Evolutionary conservation across 306 rosid species (phyloP).

Genomic region (Crotalaria pallida): DNA sequence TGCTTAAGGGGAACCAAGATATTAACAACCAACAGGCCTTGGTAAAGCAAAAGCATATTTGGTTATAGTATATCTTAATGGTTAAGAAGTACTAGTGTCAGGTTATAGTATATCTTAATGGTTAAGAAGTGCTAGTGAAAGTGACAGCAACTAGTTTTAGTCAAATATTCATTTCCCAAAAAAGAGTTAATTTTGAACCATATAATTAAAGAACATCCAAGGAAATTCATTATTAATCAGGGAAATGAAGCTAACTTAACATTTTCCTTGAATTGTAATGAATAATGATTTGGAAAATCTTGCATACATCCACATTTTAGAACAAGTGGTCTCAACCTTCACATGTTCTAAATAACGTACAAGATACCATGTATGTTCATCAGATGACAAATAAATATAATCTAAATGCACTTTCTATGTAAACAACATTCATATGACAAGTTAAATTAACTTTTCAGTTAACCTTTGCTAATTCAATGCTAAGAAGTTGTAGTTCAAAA

Average conservation of each 20-base stretch:
- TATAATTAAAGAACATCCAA: background rate
- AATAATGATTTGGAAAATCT: background rate
- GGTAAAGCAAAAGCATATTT: too few species aligned
- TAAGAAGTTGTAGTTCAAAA: background rate
- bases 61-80: too few species aligned
- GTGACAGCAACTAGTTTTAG: too few species aligned
- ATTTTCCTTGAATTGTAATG: background rate
- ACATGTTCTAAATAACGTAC: background rate
- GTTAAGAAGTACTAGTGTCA: too few species aligned
- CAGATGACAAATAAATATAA: background rate
- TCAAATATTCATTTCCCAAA: background rate
- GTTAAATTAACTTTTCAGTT: background rate
- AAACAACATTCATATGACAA: background rate
- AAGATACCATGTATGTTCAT: background rate
- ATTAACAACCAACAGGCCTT: too few species aligned
- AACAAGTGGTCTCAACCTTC: background rate
- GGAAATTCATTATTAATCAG: background rate
- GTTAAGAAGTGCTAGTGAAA: too few species aligned
- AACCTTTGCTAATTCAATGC: background rate
- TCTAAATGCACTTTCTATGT: background rate
- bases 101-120: too few species aligned
- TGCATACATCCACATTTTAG: background rate
- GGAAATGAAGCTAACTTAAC: background rate
- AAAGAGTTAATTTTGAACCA: background rate
- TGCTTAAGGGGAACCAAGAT: too few species aligned